Evolutionary conservation across 257 asterid species (phyloP), one percentile per base, ranked within the genome.

Genomic region (Salvia rosmarinus): DNA sequence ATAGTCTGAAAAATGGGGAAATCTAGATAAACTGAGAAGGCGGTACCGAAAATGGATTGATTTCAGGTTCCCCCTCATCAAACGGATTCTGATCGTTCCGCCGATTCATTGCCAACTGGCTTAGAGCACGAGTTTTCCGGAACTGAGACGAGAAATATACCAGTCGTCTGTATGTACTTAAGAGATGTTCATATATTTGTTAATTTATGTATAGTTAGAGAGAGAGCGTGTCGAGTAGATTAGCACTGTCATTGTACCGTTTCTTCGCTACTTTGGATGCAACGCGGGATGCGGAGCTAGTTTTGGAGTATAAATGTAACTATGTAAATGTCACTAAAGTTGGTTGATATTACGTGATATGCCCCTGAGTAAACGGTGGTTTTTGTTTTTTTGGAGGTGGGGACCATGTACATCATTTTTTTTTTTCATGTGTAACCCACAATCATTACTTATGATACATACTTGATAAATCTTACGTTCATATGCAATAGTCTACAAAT

Each of bases 21-120:
- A 86, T 82, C 82, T 70, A 49, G 39, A 32, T n/a, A 70, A 75
- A 23, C 13, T 3, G 55, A 79, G 50, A 3, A 34, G 47, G 71
- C 77, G 66, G 75, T 91, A 94, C 99, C 96, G 98, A 78, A 79
- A 94, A 94, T 34, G 99, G 99, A 84, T 94, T 94, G 91, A 91
- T 96, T 86, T 91, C 98, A 16, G 78, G 97, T 54, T 89, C 90
- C 71, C 80, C 97, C 75, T 91, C 98, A 71, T 85, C 96, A 75
- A 94, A 91, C 8, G 99, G 98, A 80, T 94, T 94, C 6, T 86
- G 90, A 76, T 94, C 99, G 86, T 81, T 82, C 46, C 86, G 74
- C 40, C 95, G 95, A 84, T 72, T 83, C 98, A 90, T 92, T 23
- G 74, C 80, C 82, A 55, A 68, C 61, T 23, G 63, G 10, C 58